phyloP scores from a whole-genome alignment of 2,329 filamentous ascomycete species.

The Didymosphaeria variabile region DNA sequence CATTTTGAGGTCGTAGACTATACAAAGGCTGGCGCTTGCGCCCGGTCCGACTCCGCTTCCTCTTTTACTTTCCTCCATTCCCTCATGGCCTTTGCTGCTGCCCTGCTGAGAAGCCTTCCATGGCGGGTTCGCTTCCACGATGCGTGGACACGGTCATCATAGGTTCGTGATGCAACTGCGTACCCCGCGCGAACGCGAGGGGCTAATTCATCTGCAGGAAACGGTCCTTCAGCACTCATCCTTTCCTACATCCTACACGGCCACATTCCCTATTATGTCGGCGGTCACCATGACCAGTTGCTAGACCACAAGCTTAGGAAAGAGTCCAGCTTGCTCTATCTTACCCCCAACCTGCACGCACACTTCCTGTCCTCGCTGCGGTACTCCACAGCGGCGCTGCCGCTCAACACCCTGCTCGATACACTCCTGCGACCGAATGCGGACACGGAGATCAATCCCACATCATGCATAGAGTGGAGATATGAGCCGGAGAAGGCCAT shows the following conservation, averaged over 20 bases:
- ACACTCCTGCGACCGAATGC: constrained; percentile 67
- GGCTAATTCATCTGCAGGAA: constrained; percentile 57
- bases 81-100: constrained; percentile 43
- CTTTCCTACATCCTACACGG: constrained; percentile 71
- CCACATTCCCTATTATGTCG: constrained; percentile 65
- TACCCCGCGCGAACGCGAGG: background rate
- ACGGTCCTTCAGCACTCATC: constrained; percentile 69
- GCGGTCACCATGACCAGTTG: constrained; percentile 65
- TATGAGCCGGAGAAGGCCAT: constrained; percentile 61
- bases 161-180: constrained; percentile 31
- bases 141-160: constrained; percentile 54
- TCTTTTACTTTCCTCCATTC: constrained; percentile 19
- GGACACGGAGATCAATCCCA: constrained; percentile 63
- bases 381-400: constrained; percentile 69
- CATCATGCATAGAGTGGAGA: constrained; percentile 64
- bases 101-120: constrained; percentile 39
- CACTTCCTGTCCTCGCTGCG: constrained; percentile 68
- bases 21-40: constrained; percentile 28
- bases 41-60: constrained; percentile 15
- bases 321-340: constrained; percentile 58
- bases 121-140: constrained; percentile 48
- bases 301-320: constrained; percentile 64
- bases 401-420: constrained; percentile 68
- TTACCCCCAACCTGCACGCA: constrained; percentile 61
- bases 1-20: constrained; percentile 42